A percentile compares a stretch with the other conserved stretches of the same genome.
These are phyloP conservation scores for Trifolium subterraneum DNA, from an alignment of 306 rosid genomes.

Conservation along the genomic window DNA sequence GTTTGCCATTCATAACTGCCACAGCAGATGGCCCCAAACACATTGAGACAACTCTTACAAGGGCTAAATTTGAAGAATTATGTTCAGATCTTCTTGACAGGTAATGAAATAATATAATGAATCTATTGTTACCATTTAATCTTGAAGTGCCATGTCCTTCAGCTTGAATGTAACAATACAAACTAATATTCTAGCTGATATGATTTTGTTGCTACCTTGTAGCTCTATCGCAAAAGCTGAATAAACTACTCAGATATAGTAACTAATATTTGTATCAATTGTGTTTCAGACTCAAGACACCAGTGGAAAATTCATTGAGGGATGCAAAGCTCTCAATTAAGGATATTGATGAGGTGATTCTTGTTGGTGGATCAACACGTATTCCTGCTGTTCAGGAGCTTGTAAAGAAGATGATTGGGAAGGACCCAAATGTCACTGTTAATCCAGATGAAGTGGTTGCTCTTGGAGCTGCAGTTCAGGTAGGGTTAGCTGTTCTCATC, in stretches of 20 bases:
- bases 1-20: conserved; percentile 96
- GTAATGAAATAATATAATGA: conserved; percentile 41
- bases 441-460: conserved; percentile 99
- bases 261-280: conserved; percentile 6
- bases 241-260: not conserved
- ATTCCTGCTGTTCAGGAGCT: conserved; percentile 94
- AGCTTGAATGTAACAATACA: not conserved
- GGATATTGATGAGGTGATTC: conserved; percentile 90
- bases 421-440: conserved; percentile 90
- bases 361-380: conserved; percentile 96
- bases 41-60: conserved; percentile 88
- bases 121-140: not conserved
- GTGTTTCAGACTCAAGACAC: conserved; percentile 72
- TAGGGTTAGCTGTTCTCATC: conserved; percentile 30
- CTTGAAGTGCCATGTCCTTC: not conserved
- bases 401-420: conserved; percentile 83
- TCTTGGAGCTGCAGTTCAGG: conserved; percentile 97
- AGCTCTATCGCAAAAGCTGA: not conserved
- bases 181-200: not conserved
- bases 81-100: conserved; percentile 96
- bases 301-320: conserved; percentile 91
- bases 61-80: conserved; percentile 91
- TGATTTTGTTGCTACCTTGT: too few relatives aligned
- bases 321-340: conserved; percentile 89
- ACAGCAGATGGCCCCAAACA: conserved; percentile 97